Conservation (phyloP, 768 basidiomycete species). For the Phanerodontia chrysosporium region DNA sequence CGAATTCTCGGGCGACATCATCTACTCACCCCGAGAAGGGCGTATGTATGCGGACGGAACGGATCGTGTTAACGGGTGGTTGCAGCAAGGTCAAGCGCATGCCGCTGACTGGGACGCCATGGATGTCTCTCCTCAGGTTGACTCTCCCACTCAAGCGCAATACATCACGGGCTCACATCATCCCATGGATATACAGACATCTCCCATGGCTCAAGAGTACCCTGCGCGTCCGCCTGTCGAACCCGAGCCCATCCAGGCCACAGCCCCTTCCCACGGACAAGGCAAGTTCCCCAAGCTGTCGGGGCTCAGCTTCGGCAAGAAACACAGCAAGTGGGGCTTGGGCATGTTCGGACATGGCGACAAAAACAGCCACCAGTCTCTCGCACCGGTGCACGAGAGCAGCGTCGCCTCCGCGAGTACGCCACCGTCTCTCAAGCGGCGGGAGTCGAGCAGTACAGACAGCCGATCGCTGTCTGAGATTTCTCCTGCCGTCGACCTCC, state of each 20-base stretch:
- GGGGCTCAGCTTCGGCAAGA: constrained; percentile 63
- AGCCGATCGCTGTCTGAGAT: constrained; percentile 59
- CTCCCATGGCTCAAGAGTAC: constrained; percentile 51
- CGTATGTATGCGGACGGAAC: constrained; percentile 16
- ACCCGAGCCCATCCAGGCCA: constrained; percentile 33
- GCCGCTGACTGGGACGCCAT: constrained; percentile 47
- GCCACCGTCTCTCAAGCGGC: constrained; percentile 69
- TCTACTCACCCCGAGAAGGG: constrained; percentile 27
- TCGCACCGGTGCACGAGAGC: constrained; percentile 73
- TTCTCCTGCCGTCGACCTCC: constrained; percentile 33
- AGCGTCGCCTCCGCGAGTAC: constrained; percentile 48
- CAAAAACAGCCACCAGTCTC: constrained; percentile 45
- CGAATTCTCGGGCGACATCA: constrained; percentile 31
- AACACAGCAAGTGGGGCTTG: constrained; percentile 62
- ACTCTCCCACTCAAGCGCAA: constrained; percentile 38
- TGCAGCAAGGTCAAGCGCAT: constrained; percentile 13
- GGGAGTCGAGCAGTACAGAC: constrained; percentile 74
- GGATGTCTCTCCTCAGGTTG: constrained; percentile 53
- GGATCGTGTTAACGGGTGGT: constrained; percentile 14
- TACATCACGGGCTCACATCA: constrained; percentile 35
- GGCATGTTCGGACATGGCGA: constrained; percentile 69
- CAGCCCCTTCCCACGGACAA: constrained; percentile 34
- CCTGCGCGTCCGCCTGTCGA: constrained; percentile 39
- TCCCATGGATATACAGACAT: constrained; percentile 47
- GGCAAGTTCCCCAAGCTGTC: constrained; percentile 55